Conservation (phyloP, 2,329 filamentous ascomycete species). For the Aspergillus vadensis region DNA sequence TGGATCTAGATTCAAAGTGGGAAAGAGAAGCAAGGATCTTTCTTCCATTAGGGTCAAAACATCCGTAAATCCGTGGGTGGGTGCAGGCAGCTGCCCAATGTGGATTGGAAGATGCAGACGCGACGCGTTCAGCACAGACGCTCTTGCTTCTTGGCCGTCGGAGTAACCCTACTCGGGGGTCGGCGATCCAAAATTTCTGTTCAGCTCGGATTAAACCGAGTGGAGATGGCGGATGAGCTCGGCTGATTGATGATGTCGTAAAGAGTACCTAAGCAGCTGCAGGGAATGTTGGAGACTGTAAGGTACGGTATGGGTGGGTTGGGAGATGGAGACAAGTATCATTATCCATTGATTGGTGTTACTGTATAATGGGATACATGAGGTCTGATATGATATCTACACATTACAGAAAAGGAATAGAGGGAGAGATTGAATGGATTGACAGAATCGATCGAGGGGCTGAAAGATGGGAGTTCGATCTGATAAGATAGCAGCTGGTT, state of each 20-base stretch:
- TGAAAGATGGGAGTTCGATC: background rate
- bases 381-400: too few species aligned
- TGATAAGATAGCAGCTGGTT: constrained; percentile 8
- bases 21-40: background rate
- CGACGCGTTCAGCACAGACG: constrained; percentile 9
- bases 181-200: background rate
- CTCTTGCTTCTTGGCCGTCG: background rate
- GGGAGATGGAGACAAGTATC: background rate
- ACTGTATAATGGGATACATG: too few species aligned
- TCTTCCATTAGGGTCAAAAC: constrained; percentile 1
- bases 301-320: background rate
- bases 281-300: background rate
- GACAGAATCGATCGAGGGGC: background rate
- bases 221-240: constrained; percentile 6
- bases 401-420: background rate
- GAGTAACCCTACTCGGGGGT: background rate
- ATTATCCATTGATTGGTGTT: too few species aligned
- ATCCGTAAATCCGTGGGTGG: constrained; percentile 17
- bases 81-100: constrained; percentile 6
- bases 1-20: background rate
- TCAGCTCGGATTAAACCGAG: constrained; percentile 4
- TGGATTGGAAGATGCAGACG: background rate
- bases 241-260: constrained; percentile 5
- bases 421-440: background rate
- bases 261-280: constrained; percentile 2